Evolutionary conservation across 2,329 filamentous ascomycete species (phyloP), one percentile per base, ranked within the genome.

Genomic region (Orbilia javanica): DNA sequence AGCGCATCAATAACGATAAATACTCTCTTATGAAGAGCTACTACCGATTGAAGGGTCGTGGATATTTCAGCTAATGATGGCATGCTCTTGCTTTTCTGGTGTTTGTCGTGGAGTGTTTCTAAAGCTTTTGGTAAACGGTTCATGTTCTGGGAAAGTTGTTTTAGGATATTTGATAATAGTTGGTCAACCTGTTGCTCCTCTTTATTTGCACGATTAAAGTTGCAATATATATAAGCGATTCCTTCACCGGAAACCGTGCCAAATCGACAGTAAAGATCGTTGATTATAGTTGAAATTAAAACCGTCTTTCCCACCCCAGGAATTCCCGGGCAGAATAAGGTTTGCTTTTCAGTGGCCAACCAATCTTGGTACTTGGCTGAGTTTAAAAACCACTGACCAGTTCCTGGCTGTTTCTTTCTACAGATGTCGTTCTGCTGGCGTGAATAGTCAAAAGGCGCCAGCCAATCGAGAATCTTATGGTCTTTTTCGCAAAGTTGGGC

Each of bases 371-470:
- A 87, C 39, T 85, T 82, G 0, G 10, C 4, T 0, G 85, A 85
- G 1, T 84, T 79, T 0, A 88, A 80, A 4, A 88, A 81, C 86
- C 86, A 88, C 63, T 84, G n/a, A 3, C 68, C 55, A 10, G 29
- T 71, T 25, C 36, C 57, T 25, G 44, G 55, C n/a, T 55, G 44
- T 25, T 60, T 46, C 13, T 20, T 55, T 27, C 25, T 2, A 29
- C 42, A 44, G 34, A 42, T 20, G 7, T 63, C 55, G 68, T n/a
- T 71, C 1, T 71, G 68, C 36, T 64, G 29, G n/a, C 8, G 34
- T 36, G 34, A 36, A 36, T 36, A 36, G 13, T 36, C 34, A 36
- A 15, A 4, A 2, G 29, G 29, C 11, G 68, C 64, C 8, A 71
- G 44, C 55, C 68, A 71, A 20, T 71, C 22, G 11, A 71, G 57